Evolutionary conservation across 1,139 yeast genomes (phyloP), one percentile per base, ranked within the genome.

Genomic region (Saccharomycopsis crataegensis): DNA sequence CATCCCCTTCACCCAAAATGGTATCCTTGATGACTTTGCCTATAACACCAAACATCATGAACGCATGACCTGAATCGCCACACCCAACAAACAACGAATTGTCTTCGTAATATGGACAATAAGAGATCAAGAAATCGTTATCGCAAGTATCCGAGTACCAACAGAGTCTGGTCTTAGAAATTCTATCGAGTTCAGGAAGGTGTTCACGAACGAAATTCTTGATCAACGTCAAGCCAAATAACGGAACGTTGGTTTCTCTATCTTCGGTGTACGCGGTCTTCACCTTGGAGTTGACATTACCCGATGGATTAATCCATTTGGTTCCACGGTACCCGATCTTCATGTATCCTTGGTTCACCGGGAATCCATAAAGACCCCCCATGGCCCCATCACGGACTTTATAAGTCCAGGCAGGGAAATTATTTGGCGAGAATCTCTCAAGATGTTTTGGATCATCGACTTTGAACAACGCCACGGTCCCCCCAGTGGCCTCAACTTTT

Each of bases 131-230:
- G 60, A 70, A 75, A 55, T 75, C 72, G 42, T 72, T 67, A 57
- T 71, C 67, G 43, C 69, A 66, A 2, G 78, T 71, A 59, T 75
- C 78, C 3, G 77, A 70, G 43, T 72, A 67, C 79, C 79, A 76
- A 43, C 69, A 61, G 9, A 72, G 59, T 48, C 67, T 62, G 41
- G 72, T 64, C 50, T 65, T 62, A 38, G 55, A 59, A n/a, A 64
- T 58, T 32, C 66, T 62, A 54, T 68, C 67, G 31, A 61, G 50
- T 40, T 61, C 63, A 2, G 64, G 64, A 34, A 62, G 58, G 43
- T 60, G 50, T 22, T 61, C 60, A 44, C 47, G 52, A 8, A 61
- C 49, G 45, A 62, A 61, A 1, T 56, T 57, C 49, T 61, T 62
- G 28, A 62, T 61, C 33, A 56, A 46, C 9, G 59, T 53, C 38